Conservation (phyloP, 805 yeast species). For the Candida insectalens region DNA sequence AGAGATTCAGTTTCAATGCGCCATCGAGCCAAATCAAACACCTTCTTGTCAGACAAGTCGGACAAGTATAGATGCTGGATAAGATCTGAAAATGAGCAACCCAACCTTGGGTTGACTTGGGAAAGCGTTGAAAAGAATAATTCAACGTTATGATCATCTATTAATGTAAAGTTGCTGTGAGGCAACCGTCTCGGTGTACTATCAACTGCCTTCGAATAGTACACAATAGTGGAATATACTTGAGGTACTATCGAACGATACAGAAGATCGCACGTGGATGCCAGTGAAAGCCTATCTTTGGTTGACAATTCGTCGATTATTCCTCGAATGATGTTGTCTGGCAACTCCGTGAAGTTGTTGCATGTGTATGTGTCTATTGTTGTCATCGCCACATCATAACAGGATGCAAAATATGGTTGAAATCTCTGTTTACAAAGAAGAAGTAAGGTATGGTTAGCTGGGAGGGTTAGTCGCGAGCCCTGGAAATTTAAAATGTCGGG, state of each 20-base stretch:
- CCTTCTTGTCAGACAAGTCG: constrained; percentile 10
- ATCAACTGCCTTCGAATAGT: no score
- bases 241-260: constrained; percentile 14
- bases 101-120: no score
- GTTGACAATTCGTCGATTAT: constrained; percentile 10
- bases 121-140: constrained; percentile 12
- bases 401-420: no score
- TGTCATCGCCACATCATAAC: no score
- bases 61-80: constrained; percentile 17
- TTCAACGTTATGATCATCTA: constrained; percentile 7
- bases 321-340: constrained; percentile 16
- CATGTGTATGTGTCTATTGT: no score
- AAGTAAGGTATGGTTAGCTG: no score
- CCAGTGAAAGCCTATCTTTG: constrained; percentile 10
- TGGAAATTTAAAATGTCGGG: no score
- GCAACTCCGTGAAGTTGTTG: constrained; percentile 8
- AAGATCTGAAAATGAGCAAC: constrained; percentile 16
- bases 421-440: no score
- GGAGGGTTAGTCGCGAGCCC: no score
- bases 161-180: constrained; percentile 10
- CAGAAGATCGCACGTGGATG: constrained; percentile 13
- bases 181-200: no score
- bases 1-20: constrained; percentile 11
- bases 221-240: constrained; percentile 13
- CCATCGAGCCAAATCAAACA: background rate